phyloP scores from a whole-genome alignment of 257 asterid species.

The Cordia subcordata region DNA sequence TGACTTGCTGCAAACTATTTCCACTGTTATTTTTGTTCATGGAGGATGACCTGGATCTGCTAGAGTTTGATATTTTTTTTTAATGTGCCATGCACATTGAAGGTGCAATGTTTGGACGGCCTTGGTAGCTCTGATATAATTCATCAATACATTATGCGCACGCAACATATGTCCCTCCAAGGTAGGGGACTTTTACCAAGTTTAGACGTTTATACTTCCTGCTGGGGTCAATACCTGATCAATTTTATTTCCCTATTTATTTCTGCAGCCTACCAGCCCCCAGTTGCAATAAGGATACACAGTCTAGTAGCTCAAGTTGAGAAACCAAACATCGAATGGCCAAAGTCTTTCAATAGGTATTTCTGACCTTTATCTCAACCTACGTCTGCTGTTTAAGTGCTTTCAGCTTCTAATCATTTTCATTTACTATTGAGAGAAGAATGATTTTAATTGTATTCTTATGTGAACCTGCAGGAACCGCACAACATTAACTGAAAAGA shows the following conservation, averaged over 20 bases:
- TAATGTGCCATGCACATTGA: constrained; percentile 11
- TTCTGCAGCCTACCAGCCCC: constrained; percentile 86
- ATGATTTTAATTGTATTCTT: constrained; percentile 14
- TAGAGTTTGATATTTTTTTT: constrained; percentile 2
- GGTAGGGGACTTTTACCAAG: constrained; percentile 42
- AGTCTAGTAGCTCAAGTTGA: constrained; percentile 72
- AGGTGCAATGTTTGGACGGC: constrained; percentile 81
- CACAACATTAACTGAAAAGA: constrained; percentile 57
- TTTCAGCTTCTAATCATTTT: not conserved
- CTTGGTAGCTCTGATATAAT: constrained; percentile 68
- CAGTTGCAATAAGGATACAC: constrained; percentile 65
- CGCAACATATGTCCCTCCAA: constrained; percentile 79
- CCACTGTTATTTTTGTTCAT: not conserved
- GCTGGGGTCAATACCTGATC: constrained; percentile 10
- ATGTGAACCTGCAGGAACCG: constrained; percentile 48
- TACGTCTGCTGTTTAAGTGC: not conserved
- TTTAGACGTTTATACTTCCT: constrained; percentile 7
- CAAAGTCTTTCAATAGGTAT: constrained; percentile 89
- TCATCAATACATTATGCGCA: constrained; percentile 65
- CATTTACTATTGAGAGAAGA: not conserved
- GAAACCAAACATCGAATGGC: constrained; percentile 83
- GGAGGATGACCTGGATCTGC: not conserved
- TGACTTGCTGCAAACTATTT: not conserved
- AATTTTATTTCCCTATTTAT: constrained; percentile 16
- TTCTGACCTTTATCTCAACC: not conserved